These are phyloP conservation scores for Salix viminalis DNA, from an alignment of 345 rosid species.

Conservation along the genomic window DNA sequence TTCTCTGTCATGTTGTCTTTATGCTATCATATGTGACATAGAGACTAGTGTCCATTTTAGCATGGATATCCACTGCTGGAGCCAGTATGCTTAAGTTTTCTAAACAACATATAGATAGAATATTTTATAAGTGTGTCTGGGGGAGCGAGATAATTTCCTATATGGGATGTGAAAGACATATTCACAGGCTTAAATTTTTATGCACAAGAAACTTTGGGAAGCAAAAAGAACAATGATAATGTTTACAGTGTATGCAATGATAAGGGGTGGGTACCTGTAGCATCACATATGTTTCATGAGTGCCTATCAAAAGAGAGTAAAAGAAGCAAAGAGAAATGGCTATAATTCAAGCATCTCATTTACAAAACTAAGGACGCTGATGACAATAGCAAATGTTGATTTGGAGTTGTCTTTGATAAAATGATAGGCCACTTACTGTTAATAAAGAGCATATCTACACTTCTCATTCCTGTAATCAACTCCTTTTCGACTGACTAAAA, in stretches of 20 bases:
- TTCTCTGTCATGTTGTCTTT: not conserved
- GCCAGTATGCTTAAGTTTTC: not conserved
- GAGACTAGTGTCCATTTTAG: not conserved
- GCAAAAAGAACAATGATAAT: not conserved
- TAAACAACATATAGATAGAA: not conserved
- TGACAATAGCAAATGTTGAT: not conserved
- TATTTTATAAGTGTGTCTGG: not conserved
- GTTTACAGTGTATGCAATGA: not conserved
- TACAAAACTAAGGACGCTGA: not conserved
- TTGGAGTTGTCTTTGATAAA: not conserved
- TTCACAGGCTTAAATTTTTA: not conserved
- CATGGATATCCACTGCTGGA: not conserved
- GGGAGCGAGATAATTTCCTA: not conserved
- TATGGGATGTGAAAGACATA: not conserved
- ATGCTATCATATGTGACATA: conserved; percentile 5
- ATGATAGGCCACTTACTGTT: not conserved
- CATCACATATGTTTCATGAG: not conserved
- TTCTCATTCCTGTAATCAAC: not conserved
- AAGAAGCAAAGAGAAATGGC: not conserved
- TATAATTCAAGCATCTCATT: not conserved
- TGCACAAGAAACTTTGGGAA: not conserved
- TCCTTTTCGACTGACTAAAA: not conserved
- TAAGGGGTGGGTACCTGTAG: not conserved
- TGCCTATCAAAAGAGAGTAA: not conserved
- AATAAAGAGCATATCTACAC: not conserved